A percentile compares a stretch with the other conserved stretches of the same genome.
Evolutionary conservation across 306 rosid species (phyloP).

Genomic region (Ormosia emarginata): DNA sequence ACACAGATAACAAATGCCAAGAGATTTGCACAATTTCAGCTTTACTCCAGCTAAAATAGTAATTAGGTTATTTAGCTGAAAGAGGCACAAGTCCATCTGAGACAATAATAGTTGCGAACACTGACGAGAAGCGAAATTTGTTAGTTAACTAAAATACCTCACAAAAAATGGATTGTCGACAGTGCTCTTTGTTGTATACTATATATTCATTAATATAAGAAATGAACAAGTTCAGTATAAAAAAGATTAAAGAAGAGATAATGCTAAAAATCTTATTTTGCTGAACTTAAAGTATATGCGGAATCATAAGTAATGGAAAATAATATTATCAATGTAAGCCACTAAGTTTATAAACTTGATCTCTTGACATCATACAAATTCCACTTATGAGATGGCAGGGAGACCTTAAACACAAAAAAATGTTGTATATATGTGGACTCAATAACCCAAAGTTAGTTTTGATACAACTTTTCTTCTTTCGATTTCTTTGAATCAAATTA

Average conservation of each 20-base stretch:
- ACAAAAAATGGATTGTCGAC: background rate
- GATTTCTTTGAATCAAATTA: background rate
- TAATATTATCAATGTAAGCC: background rate
- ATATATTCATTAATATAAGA: background rate
- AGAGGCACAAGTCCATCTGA: background rate
- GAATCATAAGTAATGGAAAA: background rate
- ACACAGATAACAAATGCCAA: slow-evolving; percentile 9
- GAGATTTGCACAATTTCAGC: background rate
- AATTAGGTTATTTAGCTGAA: background rate
- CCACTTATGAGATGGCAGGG: background rate
- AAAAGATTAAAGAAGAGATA: background rate
- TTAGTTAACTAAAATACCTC: background rate
- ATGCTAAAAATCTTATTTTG: background rate
- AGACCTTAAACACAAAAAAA: background rate
- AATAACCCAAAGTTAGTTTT: background rate
- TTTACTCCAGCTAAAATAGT: background rate
- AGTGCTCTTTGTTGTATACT: background rate
- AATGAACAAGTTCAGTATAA: background rate
- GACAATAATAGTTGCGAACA: background rate
- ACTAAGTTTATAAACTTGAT: background rate
- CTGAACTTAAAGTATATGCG: background rate
- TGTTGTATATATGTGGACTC: background rate
- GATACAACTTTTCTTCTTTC: background rate
- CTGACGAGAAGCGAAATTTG: background rate
- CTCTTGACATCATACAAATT: background rate